phyloP scores from a whole-genome alignment of 2,329 filamentous ascomycete genomes.

The Alternaria novae-zelandiae region DNA sequence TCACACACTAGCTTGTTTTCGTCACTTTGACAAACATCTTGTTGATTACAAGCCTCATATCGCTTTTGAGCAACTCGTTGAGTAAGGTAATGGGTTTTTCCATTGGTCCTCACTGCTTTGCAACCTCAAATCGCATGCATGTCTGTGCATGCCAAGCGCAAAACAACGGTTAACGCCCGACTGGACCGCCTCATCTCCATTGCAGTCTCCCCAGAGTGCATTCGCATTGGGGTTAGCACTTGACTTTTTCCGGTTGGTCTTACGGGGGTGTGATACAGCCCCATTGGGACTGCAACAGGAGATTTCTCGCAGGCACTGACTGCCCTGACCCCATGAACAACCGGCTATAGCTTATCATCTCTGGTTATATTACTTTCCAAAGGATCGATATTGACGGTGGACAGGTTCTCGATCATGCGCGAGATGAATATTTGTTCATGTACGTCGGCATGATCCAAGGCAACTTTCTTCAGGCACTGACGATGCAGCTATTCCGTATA shows the following conservation, averaged over 20 bases:
- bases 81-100: constrained; percentile 56
- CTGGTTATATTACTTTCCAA: not conserved
- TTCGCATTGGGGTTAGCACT: not conserved
- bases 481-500: constrained; percentile 58
- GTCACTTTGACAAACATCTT: constrained; percentile 79
- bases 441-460: constrained; percentile 52
- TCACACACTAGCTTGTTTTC: constrained; percentile 65
- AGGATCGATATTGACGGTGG: constrained; percentile 46
- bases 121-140: constrained; percentile 14
- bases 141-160: constrained; percentile 26
- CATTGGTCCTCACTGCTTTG: constrained; percentile 24
- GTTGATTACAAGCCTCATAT: constrained; percentile 78
- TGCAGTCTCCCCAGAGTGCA: constrained; percentile 9
- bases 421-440: constrained; percentile 81
- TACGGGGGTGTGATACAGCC: constrained; percentile 9
- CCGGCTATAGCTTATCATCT: not conserved
- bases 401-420: constrained; percentile 66
- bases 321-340: not conserved
- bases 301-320: not conserved
- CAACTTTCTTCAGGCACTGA: constrained; percentile 61
- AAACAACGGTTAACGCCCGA: constrained; percentile 15
- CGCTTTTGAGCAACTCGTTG: constrained; percentile 79
- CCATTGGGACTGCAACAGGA: not conserved
- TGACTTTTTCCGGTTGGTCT: constrained; percentile 2
- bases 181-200: constrained; percentile 30